Evolutionary conservation across 2,329 filamentous ascomycete species (phyloP).

Genomic region (Colletotrichum sp.): DNA sequence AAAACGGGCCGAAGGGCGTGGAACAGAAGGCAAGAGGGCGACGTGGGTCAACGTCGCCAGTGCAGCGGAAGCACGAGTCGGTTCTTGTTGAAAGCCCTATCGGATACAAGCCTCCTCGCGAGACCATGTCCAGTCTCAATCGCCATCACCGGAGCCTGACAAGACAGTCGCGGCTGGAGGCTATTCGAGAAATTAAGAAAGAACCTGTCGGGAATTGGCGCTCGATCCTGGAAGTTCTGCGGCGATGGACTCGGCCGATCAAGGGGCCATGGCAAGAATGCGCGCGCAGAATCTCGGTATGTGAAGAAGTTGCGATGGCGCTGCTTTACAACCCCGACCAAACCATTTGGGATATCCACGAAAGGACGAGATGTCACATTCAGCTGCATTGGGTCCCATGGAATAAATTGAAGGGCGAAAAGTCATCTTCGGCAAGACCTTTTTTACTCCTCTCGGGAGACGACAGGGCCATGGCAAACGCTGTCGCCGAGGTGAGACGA

Average conservation of each 20-base stretch:
- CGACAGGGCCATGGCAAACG: slow-evolving; percentile 10
- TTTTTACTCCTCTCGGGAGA: slow-evolving; percentile 13
- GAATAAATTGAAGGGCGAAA: not conserved
- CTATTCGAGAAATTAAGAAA: slow-evolving; percentile 32
- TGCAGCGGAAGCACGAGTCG: slow-evolving; percentile 19
- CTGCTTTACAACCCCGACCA: slow-evolving; percentile 22
- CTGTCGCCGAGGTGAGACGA: not conserved
- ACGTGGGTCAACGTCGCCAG: not conserved
- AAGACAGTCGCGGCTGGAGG: slow-evolving; percentile 41
- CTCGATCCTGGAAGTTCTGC: slow-evolving; percentile 40
- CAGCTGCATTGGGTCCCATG: slow-evolving; percentile 17
- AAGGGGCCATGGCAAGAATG: slow-evolving; percentile 16
- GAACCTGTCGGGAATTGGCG: slow-evolving; percentile 42
- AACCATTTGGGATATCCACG: slow-evolving; percentile 33
- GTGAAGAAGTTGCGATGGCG: slow-evolving; percentile 9
- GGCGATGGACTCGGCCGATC: slow-evolving; percentile 35
- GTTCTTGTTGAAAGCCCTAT: slow-evolving; percentile 30
- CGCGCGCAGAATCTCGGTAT: slow-evolving; percentile 28
- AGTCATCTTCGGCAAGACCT: not conserved
- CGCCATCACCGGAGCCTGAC: slow-evolving; percentile 27
- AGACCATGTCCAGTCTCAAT: slow-evolving; percentile 20
- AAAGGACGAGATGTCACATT: slow-evolving; percentile 24
- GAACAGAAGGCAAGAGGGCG: not conserved
- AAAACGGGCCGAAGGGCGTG: not conserved
- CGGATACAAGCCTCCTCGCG: slow-evolving; percentile 20